phyloP scores from a whole-genome alignment of 1,284 basidiomycete genomes.

The Coniophora puteana region DNA sequence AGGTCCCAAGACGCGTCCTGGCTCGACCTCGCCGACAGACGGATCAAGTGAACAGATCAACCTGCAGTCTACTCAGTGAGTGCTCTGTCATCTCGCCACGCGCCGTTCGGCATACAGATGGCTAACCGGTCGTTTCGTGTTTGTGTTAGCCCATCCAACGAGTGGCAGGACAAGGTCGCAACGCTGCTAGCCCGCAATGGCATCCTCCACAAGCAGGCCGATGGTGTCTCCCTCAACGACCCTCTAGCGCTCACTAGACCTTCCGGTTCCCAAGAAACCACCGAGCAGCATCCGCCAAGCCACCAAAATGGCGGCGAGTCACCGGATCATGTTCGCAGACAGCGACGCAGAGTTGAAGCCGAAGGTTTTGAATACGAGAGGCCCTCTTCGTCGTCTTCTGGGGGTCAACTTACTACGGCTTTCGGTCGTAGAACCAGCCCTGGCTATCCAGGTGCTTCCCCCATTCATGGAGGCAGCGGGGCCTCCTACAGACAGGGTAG shows the following conservation, averaged over 20 bases:
- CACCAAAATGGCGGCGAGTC: constrained; percentile 1
- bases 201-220: constrained; percentile 6
- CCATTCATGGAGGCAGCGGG: constrained; percentile 10
- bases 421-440: constrained; percentile 15
- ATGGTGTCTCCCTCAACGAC: constrained; percentile 14
- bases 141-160: constrained; percentile 61
- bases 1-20: constrained; percentile 20
- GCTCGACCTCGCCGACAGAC: constrained; percentile 22
- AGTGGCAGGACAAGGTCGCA: constrained; percentile 73
- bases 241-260: constrained; percentile 8
- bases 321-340: constrained; percentile 20
- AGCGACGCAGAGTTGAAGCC: constrained; percentile 26
- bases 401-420: not conserved
- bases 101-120: constrained; percentile 2
- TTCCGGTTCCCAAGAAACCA: constrained; percentile 8
- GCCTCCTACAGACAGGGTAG: constrained; percentile 17
- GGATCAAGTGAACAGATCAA: constrained; percentile 27
- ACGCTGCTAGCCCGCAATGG: constrained; percentile 30
- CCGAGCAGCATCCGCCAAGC: constrained; percentile 10
- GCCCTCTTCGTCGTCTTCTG: too few relatives aligned
- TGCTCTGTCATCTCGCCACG: constrained; percentile 7
- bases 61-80: constrained; percentile 57
- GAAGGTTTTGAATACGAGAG: constrained; percentile 7
- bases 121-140: constrained; percentile 5
- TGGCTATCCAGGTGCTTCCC: constrained; percentile 12